Evolutionary conservation across 2,329 filamentous ascomycete species (phyloP), one percentile per base, ranked within the genome.

Genomic region (Colletotrichum orchidophilum): DNA sequence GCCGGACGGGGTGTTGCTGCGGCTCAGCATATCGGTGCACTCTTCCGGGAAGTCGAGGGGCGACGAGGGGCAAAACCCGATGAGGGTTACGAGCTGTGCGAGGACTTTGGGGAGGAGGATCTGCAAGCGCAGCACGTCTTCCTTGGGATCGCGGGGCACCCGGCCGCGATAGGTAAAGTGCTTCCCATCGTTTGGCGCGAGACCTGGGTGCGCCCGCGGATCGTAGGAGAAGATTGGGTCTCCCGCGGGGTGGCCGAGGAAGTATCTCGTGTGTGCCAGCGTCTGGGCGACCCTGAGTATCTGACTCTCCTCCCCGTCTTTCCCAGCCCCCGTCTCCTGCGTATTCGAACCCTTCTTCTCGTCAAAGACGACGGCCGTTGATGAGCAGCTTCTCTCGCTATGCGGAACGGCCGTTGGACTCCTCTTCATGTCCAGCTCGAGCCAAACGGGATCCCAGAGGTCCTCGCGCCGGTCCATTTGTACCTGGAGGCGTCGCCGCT

Each of bases 141-240:
- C 73, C 12, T 27, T 26, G 13, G 57, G 18, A 1, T 63, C 64
- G 7, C 77, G 73, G 5, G 77, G 77, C 5, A 78, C 75, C 15
- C 75, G 70, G 12, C 77, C 75, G 35, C 72, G 72, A 58, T 74
- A 78, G 8, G 15, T 33, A 63, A 75, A 75, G 24, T 64, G 52
- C 9, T 39, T 42, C 6, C 21, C 29, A 13, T 62, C 35, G 15
- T 24, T 24, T 26, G 58, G 26, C n/a, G 5, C 11, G 11, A 39
- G 24, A 21, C 3, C 8, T 2, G 15, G 57, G 64, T 1, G 8
- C 2, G 8, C n/a, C n/a, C n/a, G n/a, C n/a, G 26, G 54, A 1
- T 15, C 31, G 55, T 75, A 77, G n/a, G 63, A 74, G 53, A 81
- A 79, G 60, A 81, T 76, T 42, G 75, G 79, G 24, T 75, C 74